phyloP scores from a whole-genome alignment of 2,329 filamentous ascomycete genomes.

The Exophiala lecanii-corni region DNA sequence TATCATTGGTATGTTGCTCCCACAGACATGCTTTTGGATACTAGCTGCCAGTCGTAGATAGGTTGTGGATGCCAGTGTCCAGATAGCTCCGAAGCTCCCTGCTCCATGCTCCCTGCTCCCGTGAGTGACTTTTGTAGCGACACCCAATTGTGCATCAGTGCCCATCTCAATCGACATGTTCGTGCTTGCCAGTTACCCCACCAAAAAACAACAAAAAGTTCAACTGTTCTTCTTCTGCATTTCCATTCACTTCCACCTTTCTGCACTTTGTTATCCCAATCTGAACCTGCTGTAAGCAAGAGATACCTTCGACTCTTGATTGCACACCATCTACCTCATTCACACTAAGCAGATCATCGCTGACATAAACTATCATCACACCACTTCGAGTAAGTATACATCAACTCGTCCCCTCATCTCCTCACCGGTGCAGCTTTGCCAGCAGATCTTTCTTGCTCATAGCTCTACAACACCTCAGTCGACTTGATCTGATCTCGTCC shows the following conservation, averaged over 20 bases:
- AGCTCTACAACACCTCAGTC: background rate
- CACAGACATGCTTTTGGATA: no score
- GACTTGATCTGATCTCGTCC: constrained; percentile 6
- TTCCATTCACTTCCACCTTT: background rate
- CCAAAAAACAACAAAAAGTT: constrained; percentile 23
- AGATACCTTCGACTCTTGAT: background rate
- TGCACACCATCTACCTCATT: constrained; percentile 2
- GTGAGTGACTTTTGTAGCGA: constrained; percentile 19
- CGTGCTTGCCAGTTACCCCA: constrained; percentile 14
- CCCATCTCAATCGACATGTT: constrained; percentile 5
- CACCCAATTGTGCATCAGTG: background rate
- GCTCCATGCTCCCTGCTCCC: no score
- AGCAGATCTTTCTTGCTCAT: background rate
- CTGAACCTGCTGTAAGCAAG: background rate
- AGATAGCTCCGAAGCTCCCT: no score
- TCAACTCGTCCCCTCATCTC: constrained; percentile 2
- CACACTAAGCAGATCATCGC: constrained; percentile 15
- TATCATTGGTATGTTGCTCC: no score
- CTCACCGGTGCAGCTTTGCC: background rate
- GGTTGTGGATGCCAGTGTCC: no score
- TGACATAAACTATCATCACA: constrained; percentile 18
- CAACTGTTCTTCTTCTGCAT: constrained; percentile 1
- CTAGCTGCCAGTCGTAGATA: no score
- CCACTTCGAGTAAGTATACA: constrained; percentile 16
- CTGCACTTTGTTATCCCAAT: constrained; percentile 1